Evolutionary conservation across 352 stramenopile species (phyloP).

Genomic region (Pythium phragmiticola): DNA sequence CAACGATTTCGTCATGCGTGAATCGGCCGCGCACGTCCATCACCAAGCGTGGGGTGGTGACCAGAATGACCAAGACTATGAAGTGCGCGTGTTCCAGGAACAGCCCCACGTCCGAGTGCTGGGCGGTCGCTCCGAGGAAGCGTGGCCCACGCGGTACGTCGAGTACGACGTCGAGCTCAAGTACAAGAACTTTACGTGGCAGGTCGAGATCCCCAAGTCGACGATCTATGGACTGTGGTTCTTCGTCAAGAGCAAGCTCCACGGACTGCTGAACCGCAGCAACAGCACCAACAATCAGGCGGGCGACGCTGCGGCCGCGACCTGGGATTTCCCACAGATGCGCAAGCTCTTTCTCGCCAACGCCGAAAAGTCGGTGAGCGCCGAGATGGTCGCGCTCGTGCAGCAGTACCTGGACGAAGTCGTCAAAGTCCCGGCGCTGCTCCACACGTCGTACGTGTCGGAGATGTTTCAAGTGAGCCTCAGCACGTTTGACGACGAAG

Average conservation of each 20-base stretch:
- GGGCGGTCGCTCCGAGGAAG: slow-evolving; percentile 64
- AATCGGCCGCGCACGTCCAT: slow-evolving; percentile 41
- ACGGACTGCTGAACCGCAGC: slow-evolving; percentile 38
- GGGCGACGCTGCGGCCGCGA: slow-evolving; percentile 13
- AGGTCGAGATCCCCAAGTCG: slow-evolving; percentile 84
- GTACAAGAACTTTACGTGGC: slow-evolving; percentile 81
- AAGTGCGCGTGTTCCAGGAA: slow-evolving; percentile 80
- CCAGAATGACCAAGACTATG: slow-evolving; percentile 50
- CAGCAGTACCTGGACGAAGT: slow-evolving; percentile 73
- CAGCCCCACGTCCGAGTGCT: slow-evolving; percentile 58
- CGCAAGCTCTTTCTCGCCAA: slow-evolving; percentile 81
- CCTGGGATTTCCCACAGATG: slow-evolving; percentile 62
- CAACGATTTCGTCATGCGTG: slow-evolving; percentile 46
- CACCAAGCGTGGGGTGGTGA: slow-evolving; percentile 30
- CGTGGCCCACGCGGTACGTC: slow-evolving; percentile 80
- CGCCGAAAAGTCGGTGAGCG: slow-evolving; percentile 64
- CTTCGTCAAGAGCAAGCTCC: slow-evolving; percentile 81
- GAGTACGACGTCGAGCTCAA: slow-evolving; percentile 84
- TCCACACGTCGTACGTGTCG: slow-evolving; percentile 68
- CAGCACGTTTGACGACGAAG: slow-evolving; percentile 83
- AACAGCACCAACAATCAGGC: slow-evolving; percentile 13
- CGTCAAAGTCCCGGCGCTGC: slow-evolving; percentile 57
- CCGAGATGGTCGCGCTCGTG: slow-evolving; percentile 77
- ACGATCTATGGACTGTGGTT: slow-evolving; percentile 84
- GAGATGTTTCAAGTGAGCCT: slow-evolving; percentile 84